Evolutionary conservation across 345 rosid genomes (phyloP), one percentile per base, ranked within the genome.

Genomic region (Draba incana): DNA sequence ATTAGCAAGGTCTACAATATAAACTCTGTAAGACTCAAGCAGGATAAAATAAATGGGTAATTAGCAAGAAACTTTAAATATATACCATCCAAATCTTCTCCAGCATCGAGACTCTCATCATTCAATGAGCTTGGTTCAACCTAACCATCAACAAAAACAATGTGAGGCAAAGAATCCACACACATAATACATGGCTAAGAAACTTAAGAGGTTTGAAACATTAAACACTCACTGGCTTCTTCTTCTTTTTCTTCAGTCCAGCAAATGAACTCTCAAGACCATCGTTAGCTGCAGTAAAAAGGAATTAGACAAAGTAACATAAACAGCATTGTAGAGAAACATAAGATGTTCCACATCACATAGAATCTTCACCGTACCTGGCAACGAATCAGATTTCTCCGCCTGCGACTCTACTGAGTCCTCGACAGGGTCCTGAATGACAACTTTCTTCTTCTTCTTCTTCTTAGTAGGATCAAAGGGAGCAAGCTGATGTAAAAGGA

Each of bases 231-330:
- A 91, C 99, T 0, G 81, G 91, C 70, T 91, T 93, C 88, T 91
- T 94, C 77, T 94, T 94, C 88, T 93, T 93, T 84, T 93, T 93
- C 77, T 93, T 93, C 82, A 88, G 43, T 52, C 97, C 94, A 82
- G 83, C 38, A 67, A 93, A 93, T 76, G 83, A 60, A 64, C 82
- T 84, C 70, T 89, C 97, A 61, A 83, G 75, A n/a, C 93, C 95
- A 67, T 94, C 98, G 41, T 84, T 77, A 39, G 77, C 99, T 94
- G 84, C 62, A 79, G 47, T 15, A 30, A 44, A 20, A 49, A 77
- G 39, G 9, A 66, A 53, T 60, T n/a, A 65, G 64, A 24, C 25
- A 16, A 37, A 35, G 3, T 27, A 24, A 56, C 49, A 55, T 14
- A n/a, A n/a, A 48, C 0, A 62, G 60, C 37, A 33, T 2, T 7